Evolutionary conservation across 225 moss, liverwort and hornwort species (phyloP), one percentile per base, ranked within the genome.

Genomic region (Bryum argenteum): DNA sequence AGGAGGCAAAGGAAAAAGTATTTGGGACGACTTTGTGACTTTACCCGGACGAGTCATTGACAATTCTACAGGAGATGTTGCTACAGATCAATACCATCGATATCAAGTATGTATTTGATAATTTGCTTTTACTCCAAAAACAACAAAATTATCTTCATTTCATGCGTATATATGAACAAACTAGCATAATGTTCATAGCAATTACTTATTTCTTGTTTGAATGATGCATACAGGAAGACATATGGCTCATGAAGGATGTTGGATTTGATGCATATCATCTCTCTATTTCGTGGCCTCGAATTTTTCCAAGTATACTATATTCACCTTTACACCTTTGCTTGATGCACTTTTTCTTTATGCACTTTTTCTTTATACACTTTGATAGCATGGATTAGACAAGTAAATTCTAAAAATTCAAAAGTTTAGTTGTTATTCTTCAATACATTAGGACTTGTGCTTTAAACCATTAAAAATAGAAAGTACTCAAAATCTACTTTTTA

Each of bases 241-340:
- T 81, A 11, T 84, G 84, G 84, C 67, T 84, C 5, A 84, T 84
- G 84, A 84, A 84, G 2, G 81, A 84, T 21, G 56, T 78, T 65
- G 84, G 84, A 19, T 75, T 81, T 63, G 81, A 84, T 65, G 84
- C 84, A 45, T 81, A 81, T 23, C 81, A 84, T 68, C 68, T 81
- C 6, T 84, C 81, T 2, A 75, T 84, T 24, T 83, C 81, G 23
- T 84, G 84, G 84, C 80, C 84, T 37, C 78, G 71, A 26, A 22
- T 81, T 24, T 74, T 84, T 65, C 84, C 78, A 81, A 60, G 81
- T 80, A 43, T 0, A 3, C 0, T 0, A 9, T 23, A 0, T 20
- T 59, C 0, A 21, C 15, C 0, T 0, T 58, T 45, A 3, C 0
- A 13, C 17, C 5, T 33, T n/a, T 21, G 0, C 17, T n/a, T n/a